Base-by-base conservation (phyloP, 2,329 filamentous ascomycete genomes). In the Fusarium irregulare region DNA sequence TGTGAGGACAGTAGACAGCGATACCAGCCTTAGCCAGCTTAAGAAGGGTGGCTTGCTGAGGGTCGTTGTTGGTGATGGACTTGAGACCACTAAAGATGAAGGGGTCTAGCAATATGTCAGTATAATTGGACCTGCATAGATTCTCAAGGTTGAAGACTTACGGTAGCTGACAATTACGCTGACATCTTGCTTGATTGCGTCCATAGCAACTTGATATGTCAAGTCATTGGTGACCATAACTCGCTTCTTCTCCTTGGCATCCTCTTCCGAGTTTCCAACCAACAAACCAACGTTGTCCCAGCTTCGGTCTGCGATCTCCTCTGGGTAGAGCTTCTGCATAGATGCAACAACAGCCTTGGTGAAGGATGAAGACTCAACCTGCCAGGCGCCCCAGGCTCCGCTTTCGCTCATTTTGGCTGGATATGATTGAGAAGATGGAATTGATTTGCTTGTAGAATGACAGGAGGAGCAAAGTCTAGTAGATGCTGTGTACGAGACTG, bases 281-380 rank as follows among this genome's bases (percentile, higher is more conserved):
- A 97, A 86, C 55, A 98, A 87, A 51, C 96, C 96, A n/a, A 97
- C 97, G 77, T 99, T 99, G 79, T 99, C 96, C 87, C 94, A 99
- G 71, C 92, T 90, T 73, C 91, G 91, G 78, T 98, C 96, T 12
- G 96, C 96, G 44, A 98, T 85, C 64, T 89, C 89, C 77, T 97
- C 93, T 1, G 96, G 96, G 78, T 97, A 99, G 91, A 97, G 84
- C 78, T 88, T 90, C 76, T 87, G 88, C 92, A 97, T 94, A 12
- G 93, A 90, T 74, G 85, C 84, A 60, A 97, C 91, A 51, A 97
- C 93, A n/a, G 80, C 76, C 76, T 83, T 79, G 16, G 84, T 87
- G 64, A 88, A 87, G 60, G 65, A 64, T 53, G 79, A 75, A 7
- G 79, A 66, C 75, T 78, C 73, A 45, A 78, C 78, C 75, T 82